Evolutionary conservation across 2,329 filamentous ascomycete genomes (phyloP), one percentile per base, ranked within the genome.

Genomic region (Trichoderma simmonsii): DNA sequence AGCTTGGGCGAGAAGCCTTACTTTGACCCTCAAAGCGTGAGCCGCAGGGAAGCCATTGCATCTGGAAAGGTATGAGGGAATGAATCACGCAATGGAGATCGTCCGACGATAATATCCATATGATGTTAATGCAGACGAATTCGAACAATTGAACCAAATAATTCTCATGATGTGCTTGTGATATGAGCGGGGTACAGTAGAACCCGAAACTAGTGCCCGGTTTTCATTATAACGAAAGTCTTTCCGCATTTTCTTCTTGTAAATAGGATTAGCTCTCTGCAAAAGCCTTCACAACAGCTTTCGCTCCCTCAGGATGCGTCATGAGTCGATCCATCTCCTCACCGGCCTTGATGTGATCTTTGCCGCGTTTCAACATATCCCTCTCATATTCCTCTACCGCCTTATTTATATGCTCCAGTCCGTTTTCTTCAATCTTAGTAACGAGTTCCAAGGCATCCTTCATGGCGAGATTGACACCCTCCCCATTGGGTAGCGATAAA

Each of bases 1-100:
- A 83, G 81, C 32, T 72, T 85, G 51, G 83, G 83, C 15, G 83
- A 85, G 76, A 81, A 81, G 9, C 83, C 83, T 0, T 85, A 83
- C 72, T 77, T 84, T 26, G 83, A 85, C 63, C 69, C 76, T 6
- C 73, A 77, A 5, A 82, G 80, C 73, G 82, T 77, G 74, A 78
- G 82, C 6, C 79, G 84, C 26, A 80, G 77, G 63, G 82, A 85
- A 73, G 83, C 80, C 3, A 60, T 82, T 69, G 78, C 69, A 5
- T 32, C 43, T 3, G 59, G 14, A 6, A 70, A 56, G 6, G 56
- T 8, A 24, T 69, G 32, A 67, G 28, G 21, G 48, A 36, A 11
- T 21, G 6, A 18, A 14, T 21, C 12, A 30, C 7, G 4, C 51
- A 21, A 51, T 11, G n/a, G 43, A 14, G 6, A 12, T 21, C n/a